phyloP scores from a whole-genome alignment of 164 flowering plant species.

The Kingdonia uniflora region DNA sequence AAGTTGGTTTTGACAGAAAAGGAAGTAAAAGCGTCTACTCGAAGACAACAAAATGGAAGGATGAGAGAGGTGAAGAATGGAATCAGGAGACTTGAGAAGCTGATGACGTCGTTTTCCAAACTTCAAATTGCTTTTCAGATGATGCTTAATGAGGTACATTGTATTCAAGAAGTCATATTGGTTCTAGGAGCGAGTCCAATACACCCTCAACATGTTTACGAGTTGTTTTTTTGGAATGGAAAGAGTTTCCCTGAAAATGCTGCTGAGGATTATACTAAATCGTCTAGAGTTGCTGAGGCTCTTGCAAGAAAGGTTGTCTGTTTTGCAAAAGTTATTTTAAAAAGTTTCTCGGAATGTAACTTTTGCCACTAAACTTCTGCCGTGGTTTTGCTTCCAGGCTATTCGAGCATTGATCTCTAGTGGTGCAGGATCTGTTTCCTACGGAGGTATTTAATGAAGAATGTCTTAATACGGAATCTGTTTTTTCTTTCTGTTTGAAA shows the following conservation, averaged over 20 bases:
- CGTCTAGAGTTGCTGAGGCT: slow-evolving; percentile 44
- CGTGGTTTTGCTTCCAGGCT: slow-evolving; percentile 38
- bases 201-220: slow-evolving; percentile 71
- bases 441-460: slow-evolving; percentile 37
- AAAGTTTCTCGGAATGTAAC: not conserved
- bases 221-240: slow-evolving; percentile 45
- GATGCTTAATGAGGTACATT: slow-evolving; percentile 41
- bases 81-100: slow-evolving; percentile 53
- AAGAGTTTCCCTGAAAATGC: slow-evolving; percentile 13
- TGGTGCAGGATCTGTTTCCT: slow-evolving; percentile 72
- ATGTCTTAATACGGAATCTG: too few species aligned
- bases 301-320: slow-evolving; percentile 68
- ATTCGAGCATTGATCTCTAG: slow-evolving; percentile 65
- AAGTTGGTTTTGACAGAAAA: slow-evolving; percentile 29
- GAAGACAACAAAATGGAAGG: slow-evolving; percentile 47
- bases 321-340: not conserved
- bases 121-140: slow-evolving; percentile 49
- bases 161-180: slow-evolving; percentile 39
- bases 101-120: slow-evolving; percentile 46
- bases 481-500: too few species aligned
- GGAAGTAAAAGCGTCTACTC: slow-evolving; percentile 28
- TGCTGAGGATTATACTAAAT: slow-evolving; percentile 28
- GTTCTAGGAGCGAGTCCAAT: slow-evolving; percentile 73
- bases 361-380: slow-evolving; percentile 1
- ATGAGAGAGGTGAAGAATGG: slow-evolving; percentile 71